Evolutionary conservation across 2,329 filamentous ascomycete species (phyloP), one percentile per base, ranked within the genome.

Genomic region (Meredithiella fracta): DNA sequence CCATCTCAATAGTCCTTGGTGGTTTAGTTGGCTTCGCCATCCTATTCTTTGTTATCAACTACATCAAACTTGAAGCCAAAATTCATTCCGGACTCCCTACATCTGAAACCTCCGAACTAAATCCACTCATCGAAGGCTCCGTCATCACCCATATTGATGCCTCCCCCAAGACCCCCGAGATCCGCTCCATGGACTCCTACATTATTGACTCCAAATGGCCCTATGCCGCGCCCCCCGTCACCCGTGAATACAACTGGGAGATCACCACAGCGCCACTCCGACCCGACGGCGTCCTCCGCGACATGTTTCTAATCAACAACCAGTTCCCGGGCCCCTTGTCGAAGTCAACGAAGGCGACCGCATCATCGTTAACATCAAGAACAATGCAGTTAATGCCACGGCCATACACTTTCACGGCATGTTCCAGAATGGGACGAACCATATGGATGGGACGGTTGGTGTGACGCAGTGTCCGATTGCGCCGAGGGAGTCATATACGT

Each of bases 381-480:
- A 91, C 62, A 72, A 76, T 22, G 77, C 84, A 0, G 70, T 72
- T 11, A 85, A 88, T 61, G 77, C 74, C 11, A 83, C 82, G 7
- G 77, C 75, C 38, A 72, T 90, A 3, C 86, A 91, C 64, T 90
- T 85, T 65, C 86, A 91, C 61, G 86, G 86, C 15, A 73, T 91
- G 60, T 87, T 80, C 63, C 84, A 88, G 64, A 86, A 86, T 61
- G 83, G 83, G 9, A 85, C 83, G 0, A 86, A 80, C 58, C 74
- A 74, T 57, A 86, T 87, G 58, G 85, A 91, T 62, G 86, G 85
- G 0, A 76, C 83, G 1, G 72, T 79, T 0, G 82, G 78, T 37
- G 73, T 86, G 3, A 82, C 77, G 0, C 83, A 86, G 64, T 85
- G 82, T 59, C 73, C 77, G 0, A 82, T 88, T 50, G 72, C 78